A percentile compares a stretch with the other conserved stretches of the same genome.
Conservation (phyloP, 441 rosid species). For the Brassica balearica region DNA sequence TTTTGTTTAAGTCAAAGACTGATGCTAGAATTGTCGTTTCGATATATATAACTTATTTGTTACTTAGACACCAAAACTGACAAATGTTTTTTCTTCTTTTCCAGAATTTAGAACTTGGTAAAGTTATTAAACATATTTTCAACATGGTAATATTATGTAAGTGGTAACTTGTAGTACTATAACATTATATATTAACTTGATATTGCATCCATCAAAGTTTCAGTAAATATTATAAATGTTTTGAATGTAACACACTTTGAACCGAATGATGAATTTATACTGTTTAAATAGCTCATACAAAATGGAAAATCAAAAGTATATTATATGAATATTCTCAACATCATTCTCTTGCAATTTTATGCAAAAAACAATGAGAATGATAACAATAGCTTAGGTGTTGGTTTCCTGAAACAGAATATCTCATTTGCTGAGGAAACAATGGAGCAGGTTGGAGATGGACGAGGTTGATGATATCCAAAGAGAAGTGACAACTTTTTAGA, state of each 20-base stretch:
- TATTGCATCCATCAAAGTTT: neutral
- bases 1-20: slow-evolving; percentile 14
- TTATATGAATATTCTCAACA: neutral
- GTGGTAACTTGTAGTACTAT: neutral
- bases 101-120: neutral
- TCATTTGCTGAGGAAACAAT: slow-evolving; percentile 46
- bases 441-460: slow-evolving; percentile 47
- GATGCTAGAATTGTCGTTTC: slow-evolving; percentile 13
- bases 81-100: neutral
- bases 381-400: slow-evolving; percentile 25
- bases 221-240: neutral
- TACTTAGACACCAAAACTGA: slow-evolving; percentile 8
- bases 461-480: slow-evolving; percentile 40
- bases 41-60: neutral
- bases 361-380: neutral
- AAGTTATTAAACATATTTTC: neutral
- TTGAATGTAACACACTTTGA: neutral
- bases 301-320: neutral
- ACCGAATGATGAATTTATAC: neutral
- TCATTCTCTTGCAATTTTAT: neutral
- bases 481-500: slow-evolving; percentile 39
- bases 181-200: neutral
- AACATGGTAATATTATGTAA: neutral
- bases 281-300: neutral
- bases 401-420: slow-evolving; percentile 41